Evolutionary conservation across 2,329 filamentous ascomycete genomes (phyloP).

Genomic region (Sclerotinia spermophila): DNA sequence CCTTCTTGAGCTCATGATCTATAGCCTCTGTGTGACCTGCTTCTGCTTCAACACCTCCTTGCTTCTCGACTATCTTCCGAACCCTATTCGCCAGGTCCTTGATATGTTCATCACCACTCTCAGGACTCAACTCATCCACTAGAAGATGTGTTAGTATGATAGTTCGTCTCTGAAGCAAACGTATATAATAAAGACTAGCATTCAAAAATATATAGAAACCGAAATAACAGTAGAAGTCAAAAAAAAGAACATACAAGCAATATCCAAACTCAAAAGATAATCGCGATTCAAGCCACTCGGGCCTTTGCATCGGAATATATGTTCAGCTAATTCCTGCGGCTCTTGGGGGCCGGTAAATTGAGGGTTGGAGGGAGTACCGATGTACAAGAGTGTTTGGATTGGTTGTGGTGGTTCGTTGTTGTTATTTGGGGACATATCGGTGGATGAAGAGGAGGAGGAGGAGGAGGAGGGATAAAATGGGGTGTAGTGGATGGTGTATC

Average conservation of each 20-base stretch:
- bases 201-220: background rate
- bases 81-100: constrained; percentile 74
- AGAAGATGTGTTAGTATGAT: background rate
- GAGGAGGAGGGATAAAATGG: constrained; percentile 64
- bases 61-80: constrained; percentile 53
- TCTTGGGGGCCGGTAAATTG: constrained; percentile 88
- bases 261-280: constrained; percentile 79
- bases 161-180: background rate
- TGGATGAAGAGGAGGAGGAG: constrained; percentile 29
- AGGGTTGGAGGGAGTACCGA: constrained; percentile 87
- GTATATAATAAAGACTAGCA: background rate
- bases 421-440: too few relatives aligned
- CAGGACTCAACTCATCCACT: constrained; percentile 65
- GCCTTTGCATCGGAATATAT: constrained; percentile 73
- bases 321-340: constrained; percentile 70
- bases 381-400: constrained; percentile 70
- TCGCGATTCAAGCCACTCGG: constrained; percentile 88
- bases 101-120: constrained; percentile 80
- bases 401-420: constrained; percentile 36
- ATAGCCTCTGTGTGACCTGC: constrained; percentile 19
- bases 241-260: constrained; percentile 44
- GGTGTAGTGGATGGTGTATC: constrained; percentile 90
- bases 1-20: constrained; percentile 42
- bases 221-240: background rate
- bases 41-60: constrained; percentile 22